Evolutionary conservation across 2,329 filamentous ascomycete species (phyloP).

Genomic region (Orbilia blumenaviensis): DNA sequence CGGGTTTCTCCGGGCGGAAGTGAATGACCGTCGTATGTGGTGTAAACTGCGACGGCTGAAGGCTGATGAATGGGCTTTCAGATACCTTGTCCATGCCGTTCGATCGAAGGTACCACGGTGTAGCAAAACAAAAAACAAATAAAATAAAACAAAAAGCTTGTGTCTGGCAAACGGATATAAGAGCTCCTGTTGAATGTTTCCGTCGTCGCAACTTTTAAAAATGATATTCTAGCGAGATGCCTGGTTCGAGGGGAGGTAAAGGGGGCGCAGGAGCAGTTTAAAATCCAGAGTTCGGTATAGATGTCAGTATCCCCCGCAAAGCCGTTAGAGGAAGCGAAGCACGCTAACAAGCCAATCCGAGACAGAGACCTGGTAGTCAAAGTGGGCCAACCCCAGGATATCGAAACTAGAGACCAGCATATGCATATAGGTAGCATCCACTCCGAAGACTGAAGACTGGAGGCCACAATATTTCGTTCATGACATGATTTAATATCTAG

Average conservation of each 20-base stretch:
- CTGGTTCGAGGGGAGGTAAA: neutral
- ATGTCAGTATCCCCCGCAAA: constrained; percentile 10
- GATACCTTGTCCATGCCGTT: constrained; percentile 28
- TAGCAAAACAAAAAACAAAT: neutral
- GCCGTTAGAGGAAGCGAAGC: constrained; percentile 21
- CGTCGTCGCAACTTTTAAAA: neutral
- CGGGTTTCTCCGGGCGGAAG: constrained; percentile 41
- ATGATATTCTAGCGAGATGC: neutral
- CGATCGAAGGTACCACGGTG: neutral
- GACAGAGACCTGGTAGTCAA: neutral
- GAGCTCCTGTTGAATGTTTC: neutral
- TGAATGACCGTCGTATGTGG: constrained; percentile 36
- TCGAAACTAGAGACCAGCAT: neutral
- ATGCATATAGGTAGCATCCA: no score
- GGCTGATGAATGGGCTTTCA: constrained; percentile 34
- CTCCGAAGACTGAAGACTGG: no score
- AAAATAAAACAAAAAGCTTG: neutral
- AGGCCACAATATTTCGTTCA: neutral
- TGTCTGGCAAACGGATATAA: neutral
- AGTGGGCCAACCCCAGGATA: neutral
- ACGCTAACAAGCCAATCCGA: constrained; percentile 7
- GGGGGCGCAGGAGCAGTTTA: constrained; percentile 12
- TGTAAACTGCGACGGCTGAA: constrained; percentile 27
- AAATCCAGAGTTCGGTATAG: constrained; percentile 7
- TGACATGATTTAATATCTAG: neutral